phyloP scores from a whole-genome alignment of 495 filamentous ascomycete genomes.

The Aspergillus wentii region DNA sequence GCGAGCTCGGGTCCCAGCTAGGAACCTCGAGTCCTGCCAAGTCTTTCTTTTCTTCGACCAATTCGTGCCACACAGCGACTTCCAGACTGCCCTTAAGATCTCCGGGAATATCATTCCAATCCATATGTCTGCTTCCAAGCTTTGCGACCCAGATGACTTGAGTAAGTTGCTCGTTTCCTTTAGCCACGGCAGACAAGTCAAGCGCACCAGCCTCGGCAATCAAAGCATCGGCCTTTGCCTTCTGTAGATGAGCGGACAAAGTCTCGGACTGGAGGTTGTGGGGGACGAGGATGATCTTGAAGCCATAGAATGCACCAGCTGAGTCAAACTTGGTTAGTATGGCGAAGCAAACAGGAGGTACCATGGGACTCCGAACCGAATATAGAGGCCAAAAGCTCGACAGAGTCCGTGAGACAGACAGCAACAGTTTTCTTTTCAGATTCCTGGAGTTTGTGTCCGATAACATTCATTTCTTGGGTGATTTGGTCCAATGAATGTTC shows the following conservation, averaged over 20 bases:
- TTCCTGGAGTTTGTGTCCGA: constrained; percentile 67
- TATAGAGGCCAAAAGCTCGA: constrained; percentile 74
- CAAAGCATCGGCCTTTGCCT: constrained; percentile 69
- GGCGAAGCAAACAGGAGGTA: constrained; percentile 5
- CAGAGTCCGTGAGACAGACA: constrained; percentile 87
- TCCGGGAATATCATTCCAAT: constrained; percentile 77
- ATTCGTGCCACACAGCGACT: constrained; percentile 83
- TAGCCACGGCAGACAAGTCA: constrained; percentile 67
- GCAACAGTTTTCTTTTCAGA: constrained; percentile 74
- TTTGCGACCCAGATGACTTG: constrained; percentile 93
- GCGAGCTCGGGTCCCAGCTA: constrained; percentile 39
- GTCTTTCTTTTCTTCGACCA: constrained; percentile 59
- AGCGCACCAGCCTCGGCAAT: constrained; percentile 85
- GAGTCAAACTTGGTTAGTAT: constrained; percentile 10
- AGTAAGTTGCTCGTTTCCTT: constrained; percentile 62
- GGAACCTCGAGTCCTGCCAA: constrained; percentile 45
- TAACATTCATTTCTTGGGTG: constrained; percentile 80
- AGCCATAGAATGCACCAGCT: constrained; percentile 74
- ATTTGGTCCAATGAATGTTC: constrained; percentile 69
- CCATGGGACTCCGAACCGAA: constrained; percentile 46
- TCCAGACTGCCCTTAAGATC: constrained; percentile 65
- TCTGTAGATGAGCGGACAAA: constrained; percentile 63
- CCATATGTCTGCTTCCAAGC: constrained; percentile 84
- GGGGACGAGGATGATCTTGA: constrained; percentile 78
- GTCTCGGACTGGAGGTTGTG: constrained; percentile 65